Conservation (phyloP, 2,329 filamentous ascomycete species). For the Cryphonectria japonica region DNA sequence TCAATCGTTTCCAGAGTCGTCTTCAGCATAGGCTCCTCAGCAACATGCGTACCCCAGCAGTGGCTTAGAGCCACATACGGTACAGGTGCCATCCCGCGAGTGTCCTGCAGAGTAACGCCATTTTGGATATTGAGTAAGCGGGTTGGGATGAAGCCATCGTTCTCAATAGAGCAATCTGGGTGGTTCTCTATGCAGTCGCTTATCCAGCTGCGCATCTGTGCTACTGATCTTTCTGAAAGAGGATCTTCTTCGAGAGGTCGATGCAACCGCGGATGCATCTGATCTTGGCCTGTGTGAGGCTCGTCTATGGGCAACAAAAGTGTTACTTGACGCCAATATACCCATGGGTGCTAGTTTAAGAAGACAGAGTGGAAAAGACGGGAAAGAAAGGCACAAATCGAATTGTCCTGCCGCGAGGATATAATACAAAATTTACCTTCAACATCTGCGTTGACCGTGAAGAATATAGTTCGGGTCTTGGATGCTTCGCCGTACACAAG, state of each 20-base stretch:
- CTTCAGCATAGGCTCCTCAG: neutral
- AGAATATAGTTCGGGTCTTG: neutral
- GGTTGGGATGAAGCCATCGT: neutral
- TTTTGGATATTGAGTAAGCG: neutral
- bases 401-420: too few species aligned
- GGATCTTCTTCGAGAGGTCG: neutral
- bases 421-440: neutral
- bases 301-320: too few species aligned
- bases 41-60: neutral
- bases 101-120: neutral
- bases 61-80: neutral
- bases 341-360: too few species aligned
- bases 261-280: neutral
- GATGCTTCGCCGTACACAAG: neutral
- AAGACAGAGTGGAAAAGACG: too few species aligned
- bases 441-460: neutral
- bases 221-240: neutral
- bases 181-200: neutral
- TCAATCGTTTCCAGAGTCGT: neutral
- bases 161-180: neutral
- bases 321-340: neutral
- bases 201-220: neutral
- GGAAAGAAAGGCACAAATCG: too few species aligned
- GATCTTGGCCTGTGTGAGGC: neutral
- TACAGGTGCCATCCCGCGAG: neutral